Evolutionary conservation across 2,329 filamentous ascomycete species (phyloP).

Genomic region (Lachnellula willkommii): DNA sequence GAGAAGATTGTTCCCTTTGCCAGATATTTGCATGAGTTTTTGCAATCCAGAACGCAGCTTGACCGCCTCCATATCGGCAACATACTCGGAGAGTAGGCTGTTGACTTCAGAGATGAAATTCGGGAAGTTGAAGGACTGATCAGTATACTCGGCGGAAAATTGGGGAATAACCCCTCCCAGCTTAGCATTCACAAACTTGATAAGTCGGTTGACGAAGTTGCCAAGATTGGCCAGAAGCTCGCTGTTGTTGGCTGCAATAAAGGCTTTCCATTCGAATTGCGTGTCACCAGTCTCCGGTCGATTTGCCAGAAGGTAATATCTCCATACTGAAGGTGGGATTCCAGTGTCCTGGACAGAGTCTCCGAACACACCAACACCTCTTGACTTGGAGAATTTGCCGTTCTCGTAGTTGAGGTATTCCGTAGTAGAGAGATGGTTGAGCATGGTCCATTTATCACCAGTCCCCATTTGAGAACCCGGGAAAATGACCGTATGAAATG

Average conservation of each 20-base stretch:
- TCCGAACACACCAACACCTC: slow-evolving; percentile 85
- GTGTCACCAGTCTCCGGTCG: slow-evolving; percentile 82
- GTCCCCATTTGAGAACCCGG: slow-evolving; percentile 83
- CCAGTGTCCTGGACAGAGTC: slow-evolving; percentile 84
- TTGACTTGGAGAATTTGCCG: slow-evolving; percentile 89
- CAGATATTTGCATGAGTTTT: slow-evolving; percentile 62
- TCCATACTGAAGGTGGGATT: slow-evolving; percentile 81
- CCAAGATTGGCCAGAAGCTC: slow-evolving; percentile 71
- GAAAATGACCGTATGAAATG: slow-evolving; percentile 87
- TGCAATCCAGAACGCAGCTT: slow-evolving; percentile 63
- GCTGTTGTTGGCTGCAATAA: slow-evolving; percentile 82
- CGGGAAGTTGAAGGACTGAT: slow-evolving; percentile 47
- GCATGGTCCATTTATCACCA: slow-evolving; percentile 79
- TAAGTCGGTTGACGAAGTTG: slow-evolving; percentile 67
- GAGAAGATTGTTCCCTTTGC: slow-evolving; percentile 55
- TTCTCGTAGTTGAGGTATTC: slow-evolving; percentile 86
- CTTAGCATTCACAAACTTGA: slow-evolving; percentile 76
- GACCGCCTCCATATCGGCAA: slow-evolving; percentile 62
- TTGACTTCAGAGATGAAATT: slow-evolving; percentile 53
- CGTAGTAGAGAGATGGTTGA: slow-evolving; percentile 82
- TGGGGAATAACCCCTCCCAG: slow-evolving; percentile 61
- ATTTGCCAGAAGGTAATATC: slow-evolving; percentile 82
- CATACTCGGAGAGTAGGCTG: slow-evolving; percentile 59
- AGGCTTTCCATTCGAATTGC: slow-evolving; percentile 83
- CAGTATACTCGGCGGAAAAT: slow-evolving; percentile 47